Evolutionary conservation across 805 yeast genomes (phyloP).

Genomic region (Kodamaea laetipori): DNA sequence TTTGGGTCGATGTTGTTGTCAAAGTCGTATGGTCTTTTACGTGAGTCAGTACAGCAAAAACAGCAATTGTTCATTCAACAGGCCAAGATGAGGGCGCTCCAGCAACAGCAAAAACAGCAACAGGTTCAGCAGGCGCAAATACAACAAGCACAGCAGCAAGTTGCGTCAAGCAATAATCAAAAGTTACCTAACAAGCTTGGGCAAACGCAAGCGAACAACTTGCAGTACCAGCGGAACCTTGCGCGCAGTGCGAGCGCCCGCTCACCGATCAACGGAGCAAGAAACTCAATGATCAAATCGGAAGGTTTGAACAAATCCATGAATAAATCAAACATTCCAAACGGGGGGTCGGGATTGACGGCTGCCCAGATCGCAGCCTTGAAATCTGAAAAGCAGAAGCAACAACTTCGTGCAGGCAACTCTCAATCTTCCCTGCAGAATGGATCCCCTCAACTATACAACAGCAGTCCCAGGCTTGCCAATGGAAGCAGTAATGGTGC

Average conservation of each 20-base stretch:
- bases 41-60: slow-evolving; percentile 75
- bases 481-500: slow-evolving; percentile 3
- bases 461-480: slow-evolving; percentile 9
- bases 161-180: not conserved
- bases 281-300: not conserved
- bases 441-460: slow-evolving; percentile 12
- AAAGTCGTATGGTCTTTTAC: slow-evolving; percentile 77
- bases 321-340: slow-evolving; percentile 6
- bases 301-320: slow-evolving; percentile 5
- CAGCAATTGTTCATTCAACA: slow-evolving; percentile 54
- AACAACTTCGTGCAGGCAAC: slow-evolving; percentile 9
- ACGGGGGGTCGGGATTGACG: slow-evolving; percentile 7
- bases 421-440: slow-evolving; percentile 8
- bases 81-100: slow-evolving; percentile 46
- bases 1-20: slow-evolving; percentile 90
- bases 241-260: not conserved
- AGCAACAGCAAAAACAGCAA: slow-evolving; percentile 33
- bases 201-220: not conserved
- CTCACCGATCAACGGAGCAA: not conserved
- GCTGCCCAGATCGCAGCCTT: slow-evolving; percentile 11
- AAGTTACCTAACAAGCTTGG: not conserved
- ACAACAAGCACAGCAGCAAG: no score
- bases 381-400: slow-evolving; percentile 13
- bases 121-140: slow-evolving; percentile 8
- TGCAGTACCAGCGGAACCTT: slow-evolving; percentile 5